Evolutionary conservation across 768 basidiomycete species (phyloP).

Genomic region (Naganishia vishniacii): DNA sequence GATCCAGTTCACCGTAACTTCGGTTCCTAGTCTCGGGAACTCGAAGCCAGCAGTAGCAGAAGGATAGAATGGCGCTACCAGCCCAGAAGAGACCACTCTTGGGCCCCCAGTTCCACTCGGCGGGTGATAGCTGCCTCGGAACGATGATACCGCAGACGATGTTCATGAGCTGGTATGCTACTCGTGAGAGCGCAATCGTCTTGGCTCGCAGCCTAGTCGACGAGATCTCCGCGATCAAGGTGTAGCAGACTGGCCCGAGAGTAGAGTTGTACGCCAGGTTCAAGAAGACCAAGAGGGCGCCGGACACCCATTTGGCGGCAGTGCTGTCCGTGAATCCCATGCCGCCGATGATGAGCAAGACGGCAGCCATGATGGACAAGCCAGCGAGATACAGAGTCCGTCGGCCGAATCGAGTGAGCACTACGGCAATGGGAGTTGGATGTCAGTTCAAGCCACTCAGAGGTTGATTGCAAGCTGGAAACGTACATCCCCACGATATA

Average conservation of each 20-base stretch:
- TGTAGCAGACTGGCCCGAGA: conserved; percentile 45
- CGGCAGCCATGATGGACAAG: conserved; percentile 36
- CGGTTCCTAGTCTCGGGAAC: conserved; percentile 34
- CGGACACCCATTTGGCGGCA: conserved; percentile 40
- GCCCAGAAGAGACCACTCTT: conserved; percentile 43
- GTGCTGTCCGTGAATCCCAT: conserved; percentile 36
- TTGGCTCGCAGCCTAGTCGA: conserved; percentile 45
- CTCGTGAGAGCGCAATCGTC: conserved; percentile 41
- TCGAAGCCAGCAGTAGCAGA: conserved; percentile 29
- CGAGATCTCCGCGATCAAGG: conserved; percentile 42
- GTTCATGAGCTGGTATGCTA: conserved; percentile 32
- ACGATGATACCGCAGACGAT: conserved; percentile 36
- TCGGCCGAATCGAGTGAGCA: conserved; percentile 45
- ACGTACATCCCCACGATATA: conserved; percentile 43
- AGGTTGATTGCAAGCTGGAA: no score
- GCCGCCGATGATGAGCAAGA: conserved; percentile 47
- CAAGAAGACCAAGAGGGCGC: conserved; percentile 45
- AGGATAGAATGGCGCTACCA: conserved; percentile 14
- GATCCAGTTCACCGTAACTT: conserved; percentile 48
- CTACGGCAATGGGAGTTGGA: conserved; percentile 8
- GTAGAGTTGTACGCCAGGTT: conserved; percentile 46
- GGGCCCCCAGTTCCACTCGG: conserved; percentile 36
- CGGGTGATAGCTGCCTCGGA: conserved; percentile 30
- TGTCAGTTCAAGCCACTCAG: no score
- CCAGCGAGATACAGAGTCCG: conserved; percentile 49